These are phyloP conservation scores for Glycyrrhiza uralensis DNA, from an alignment of 306 rosid species.

Conservation along the genomic window DNA sequence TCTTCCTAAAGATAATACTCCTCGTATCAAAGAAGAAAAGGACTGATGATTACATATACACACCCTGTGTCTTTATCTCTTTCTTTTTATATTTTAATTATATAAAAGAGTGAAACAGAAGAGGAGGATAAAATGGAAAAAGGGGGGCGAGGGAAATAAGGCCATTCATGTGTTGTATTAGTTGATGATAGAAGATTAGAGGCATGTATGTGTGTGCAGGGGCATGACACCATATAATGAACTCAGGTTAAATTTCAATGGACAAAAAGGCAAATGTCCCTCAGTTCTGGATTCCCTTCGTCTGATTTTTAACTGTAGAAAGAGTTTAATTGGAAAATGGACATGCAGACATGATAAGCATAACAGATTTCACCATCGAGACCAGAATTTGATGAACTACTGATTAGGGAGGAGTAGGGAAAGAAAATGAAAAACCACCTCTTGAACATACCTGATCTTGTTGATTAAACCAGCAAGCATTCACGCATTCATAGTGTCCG, in stretches of 20 bases:
- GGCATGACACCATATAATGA: background rate
- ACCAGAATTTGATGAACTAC: conserved; percentile 6
- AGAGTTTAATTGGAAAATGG: too few relatives aligned
- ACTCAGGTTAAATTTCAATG: background rate
- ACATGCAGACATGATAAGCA: background rate
- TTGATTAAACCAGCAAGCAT: conserved; percentile 75
- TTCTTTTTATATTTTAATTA: background rate
- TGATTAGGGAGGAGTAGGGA: background rate
- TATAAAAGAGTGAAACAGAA: background rate
- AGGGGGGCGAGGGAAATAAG: background rate
- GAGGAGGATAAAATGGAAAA: background rate
- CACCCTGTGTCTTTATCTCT: background rate
- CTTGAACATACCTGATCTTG: conserved; percentile 71
- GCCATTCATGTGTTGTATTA: background rate
- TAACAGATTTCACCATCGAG: conserved; percentile 1
- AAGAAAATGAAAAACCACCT: background rate
- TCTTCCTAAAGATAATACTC: background rate
- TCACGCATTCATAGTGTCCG: conserved; percentile 85
- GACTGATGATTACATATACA: background rate
- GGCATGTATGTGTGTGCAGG: background rate
- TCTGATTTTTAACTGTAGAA: conserved; percentile 17
- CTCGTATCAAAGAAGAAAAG: background rate
- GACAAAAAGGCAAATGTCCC: background rate
- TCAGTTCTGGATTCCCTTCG: conserved; percentile 12
- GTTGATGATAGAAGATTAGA: background rate